Evolutionary conservation across 208 protist species (phyloP).

Genomic region (Crithidia fasciculata): DNA sequence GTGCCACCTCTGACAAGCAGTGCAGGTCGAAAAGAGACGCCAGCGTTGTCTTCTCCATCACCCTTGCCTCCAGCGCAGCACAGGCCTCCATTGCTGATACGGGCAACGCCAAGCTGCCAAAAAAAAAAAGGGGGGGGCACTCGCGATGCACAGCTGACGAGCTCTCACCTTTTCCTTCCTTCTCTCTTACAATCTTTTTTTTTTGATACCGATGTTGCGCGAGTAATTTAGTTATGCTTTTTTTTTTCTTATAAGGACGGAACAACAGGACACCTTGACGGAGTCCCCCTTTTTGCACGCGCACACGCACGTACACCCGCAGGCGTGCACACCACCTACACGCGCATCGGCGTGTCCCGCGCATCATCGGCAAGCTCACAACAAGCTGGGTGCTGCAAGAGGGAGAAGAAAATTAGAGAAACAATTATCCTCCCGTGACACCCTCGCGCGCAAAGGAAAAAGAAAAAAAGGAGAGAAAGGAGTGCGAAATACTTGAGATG

Average conservation of each 20-base stretch:
- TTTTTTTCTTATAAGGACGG: constrained; percentile 19
- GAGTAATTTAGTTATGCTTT: not conserved
- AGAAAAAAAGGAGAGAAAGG: constrained; percentile 7
- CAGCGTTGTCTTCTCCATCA: too few relatives aligned
- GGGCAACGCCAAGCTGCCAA: not conserved
- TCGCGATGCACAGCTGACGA: not conserved
- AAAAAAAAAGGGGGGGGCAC: not conserved
- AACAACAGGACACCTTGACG: constrained; percentile 1
- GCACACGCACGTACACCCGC: not conserved
- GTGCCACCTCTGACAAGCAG: too few relatives aligned
- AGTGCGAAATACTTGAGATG: constrained; percentile 6
- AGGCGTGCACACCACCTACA: not conserved
- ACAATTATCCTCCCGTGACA: not conserved
- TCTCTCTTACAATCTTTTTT: not conserved
- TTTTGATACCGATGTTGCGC: not conserved
- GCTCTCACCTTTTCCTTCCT: not conserved
- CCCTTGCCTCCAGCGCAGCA: not conserved
- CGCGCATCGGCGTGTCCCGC: too few relatives aligned
- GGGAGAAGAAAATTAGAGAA: constrained; percentile 12
- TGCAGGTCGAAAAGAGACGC: too few relatives aligned
- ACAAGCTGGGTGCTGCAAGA: not conserved
- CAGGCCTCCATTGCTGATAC: not conserved
- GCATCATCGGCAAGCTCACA: not conserved
- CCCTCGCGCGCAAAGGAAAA: constrained; percentile 3
- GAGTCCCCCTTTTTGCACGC: not conserved